Base-by-base conservation (phyloP, 2,329 filamentous ascomycete genomes). In the Nannizzia gypsea region DNA sequence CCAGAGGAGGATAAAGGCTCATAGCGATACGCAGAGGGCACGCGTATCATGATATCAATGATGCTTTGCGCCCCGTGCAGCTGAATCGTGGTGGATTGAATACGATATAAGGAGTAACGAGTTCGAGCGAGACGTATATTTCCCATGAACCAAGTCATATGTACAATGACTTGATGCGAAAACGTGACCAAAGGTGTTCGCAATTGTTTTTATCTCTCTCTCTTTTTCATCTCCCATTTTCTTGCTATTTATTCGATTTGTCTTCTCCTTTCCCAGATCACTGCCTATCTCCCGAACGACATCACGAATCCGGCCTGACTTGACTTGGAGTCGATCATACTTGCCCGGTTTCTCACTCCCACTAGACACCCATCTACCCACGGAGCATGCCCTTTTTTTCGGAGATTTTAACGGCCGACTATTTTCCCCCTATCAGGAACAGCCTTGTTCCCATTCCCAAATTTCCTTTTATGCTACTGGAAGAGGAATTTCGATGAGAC, bases 41-140 rank as follows among this genome's bases (percentile, higher is more conserved):
- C 42, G 26, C 44, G 20, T 46, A 46, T 46, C 42, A 52, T 54
- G 50, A 34, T 22, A 54, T 24, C 44, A 26, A 50, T 36, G 50
- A 52, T 31, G 11, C 22, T 52, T 31, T n/a, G 24, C 26, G 50
- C 48, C 24, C 50, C 2, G 17, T 54, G 20, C 24, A 54, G 8
- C 4, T 26, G 31, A 34, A 24, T n/a, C 15, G 50, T 26, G 38
- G 28, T 54, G 26, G 48, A 28, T 28, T n/a, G 22, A 28, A 34
- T 54, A 54, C 50, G 50, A 54, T 54, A 54, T 20, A 54, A 54
- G 50, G 50, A 54, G 50, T 31, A 54, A 54, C 9, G 50, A 54
- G 50, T 24, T 31, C 50, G 15, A 34, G 24, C 28, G 20, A 50
- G 44, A 50, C 48, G n/a, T 34, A 34, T 54, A 24, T 26, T 54